Evolutionary conservation across 371 early-diverging fungal genomes (phyloP), one percentile per base, ranked within the genome.

Genomic region (Actinomucor elegans): DNA sequence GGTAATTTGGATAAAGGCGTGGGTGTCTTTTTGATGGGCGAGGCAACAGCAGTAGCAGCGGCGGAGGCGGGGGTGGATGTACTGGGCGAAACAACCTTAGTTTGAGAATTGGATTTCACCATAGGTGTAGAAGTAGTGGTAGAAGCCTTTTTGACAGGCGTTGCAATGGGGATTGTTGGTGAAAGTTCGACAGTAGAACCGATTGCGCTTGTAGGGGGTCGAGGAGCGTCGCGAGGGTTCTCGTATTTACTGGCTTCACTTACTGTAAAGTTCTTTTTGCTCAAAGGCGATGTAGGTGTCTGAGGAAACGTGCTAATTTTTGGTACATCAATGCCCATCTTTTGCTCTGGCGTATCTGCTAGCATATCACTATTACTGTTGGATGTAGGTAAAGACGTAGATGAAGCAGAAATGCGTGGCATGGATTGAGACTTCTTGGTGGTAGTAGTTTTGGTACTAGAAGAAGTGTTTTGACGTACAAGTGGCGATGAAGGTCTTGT

Each of bases 191-290:
- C 48, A 24, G 48, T 24, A 24, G 48, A 48, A 3, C 32, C 9
- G n/a, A n/a, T n/a, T n/a, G n/a, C 28, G 10, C 48, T 32, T 17
- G 27, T 11, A 3, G 74, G 74, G 1, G 73, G 73, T 49, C 64
- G 61, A 11, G 71, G 71, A 1, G 67, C 69, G 21, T 63, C 61
- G 20, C 67, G 49, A 10, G 69, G 69, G 9, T 66, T 69, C 32
- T 73, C 74, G 47, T 70, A 74, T 5, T 61, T 49, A 10, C 38
- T 37, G 5, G 28, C 28, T 18, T 63, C 58, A 45, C 31, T 37
- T 0, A 57, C 21, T 5, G 44, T 40, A 15, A 63, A 57, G 17
- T 47, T 58, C 24, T 41, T 36, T 35, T 48, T 58, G 7, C 48
- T 41, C 0, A 64, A 42, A 3, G 64, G 64, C 7, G 64, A 63